phyloP scores from a whole-genome alignment of 352 stramenopile genomes.

The Pythium dissimile region DNA sequence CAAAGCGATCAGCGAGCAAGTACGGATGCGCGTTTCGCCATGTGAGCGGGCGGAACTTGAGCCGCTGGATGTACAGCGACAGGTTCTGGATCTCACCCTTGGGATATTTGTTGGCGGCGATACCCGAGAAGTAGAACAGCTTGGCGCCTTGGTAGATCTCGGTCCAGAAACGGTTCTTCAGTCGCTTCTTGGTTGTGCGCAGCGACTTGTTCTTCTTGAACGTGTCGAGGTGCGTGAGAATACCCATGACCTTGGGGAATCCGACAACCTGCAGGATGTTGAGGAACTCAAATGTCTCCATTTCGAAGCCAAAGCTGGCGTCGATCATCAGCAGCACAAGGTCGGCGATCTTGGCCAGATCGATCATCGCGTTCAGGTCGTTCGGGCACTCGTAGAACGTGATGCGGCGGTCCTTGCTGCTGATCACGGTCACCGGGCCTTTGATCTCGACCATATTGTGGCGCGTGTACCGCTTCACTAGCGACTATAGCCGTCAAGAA shows the following conservation, averaged over 20 bases:
- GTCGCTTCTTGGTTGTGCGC: conserved; percentile 96
- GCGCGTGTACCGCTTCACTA: conserved; percentile 99
- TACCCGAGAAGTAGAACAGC: conserved; percentile 97
- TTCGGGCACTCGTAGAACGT: conserved; percentile 99
- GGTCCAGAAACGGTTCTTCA: conserved; percentile 99
- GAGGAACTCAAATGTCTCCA: conserved; percentile 99
- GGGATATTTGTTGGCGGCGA: conserved; percentile 98
- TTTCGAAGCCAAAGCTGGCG: conserved; percentile 99
- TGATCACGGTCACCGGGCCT: conserved; percentile 98
- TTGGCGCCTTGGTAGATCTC: conserved; percentile 95
- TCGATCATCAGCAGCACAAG: conserved; percentile 98
- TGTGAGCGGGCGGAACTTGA: conserved; percentile 98
- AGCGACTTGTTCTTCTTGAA: conserved; percentile 99
- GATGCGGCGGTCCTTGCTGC: conserved; percentile 96
- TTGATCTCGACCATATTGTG: conserved; percentile 96
- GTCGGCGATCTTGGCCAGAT: conserved; percentile 99
- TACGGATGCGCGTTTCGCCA: conserved; percentile 99
- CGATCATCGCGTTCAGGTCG: conserved; percentile 90
- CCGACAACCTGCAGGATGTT: conserved; percentile 97
- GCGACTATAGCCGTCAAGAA: conserved; percentile 57
- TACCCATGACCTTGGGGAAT: conserved; percentile 96
- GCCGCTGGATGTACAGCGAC: conserved; percentile 95
- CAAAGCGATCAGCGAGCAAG: conserved; percentile 96
- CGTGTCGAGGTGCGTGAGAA: conserved; percentile 98
- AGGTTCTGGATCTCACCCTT: conserved; percentile 99